Conservation (phyloP, 2,329 filamentous ascomycete species). For the Trichoderma citrinoviride region DNA sequence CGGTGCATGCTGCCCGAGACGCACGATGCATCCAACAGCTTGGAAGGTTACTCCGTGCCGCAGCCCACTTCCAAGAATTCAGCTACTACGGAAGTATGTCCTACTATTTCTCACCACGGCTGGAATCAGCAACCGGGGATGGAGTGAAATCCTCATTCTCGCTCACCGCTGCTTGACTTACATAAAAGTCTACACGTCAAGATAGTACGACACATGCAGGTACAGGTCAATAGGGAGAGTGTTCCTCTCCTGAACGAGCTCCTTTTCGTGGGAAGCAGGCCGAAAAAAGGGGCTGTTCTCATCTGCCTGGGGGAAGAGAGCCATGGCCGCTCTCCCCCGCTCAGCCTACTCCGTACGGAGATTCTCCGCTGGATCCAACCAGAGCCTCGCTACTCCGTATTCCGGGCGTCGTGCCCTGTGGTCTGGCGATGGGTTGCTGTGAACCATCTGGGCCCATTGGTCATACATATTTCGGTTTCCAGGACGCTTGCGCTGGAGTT, state of each 20-base stretch:
- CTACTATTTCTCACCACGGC: not conserved
- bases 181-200: not conserved
- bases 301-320: not conserved
- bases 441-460: not conserved
- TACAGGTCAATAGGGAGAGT: not conserved
- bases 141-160: not conserved
- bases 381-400: not conserved
- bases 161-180: not conserved
- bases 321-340: constrained; percentile 9
- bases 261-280: not conserved
- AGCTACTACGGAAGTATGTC: too few species aligned
- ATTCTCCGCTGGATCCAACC: constrained; percentile 6
- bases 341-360: constrained; percentile 8
- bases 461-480: not conserved
- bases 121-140: not conserved
- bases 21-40: not conserved
- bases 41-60: not conserved
- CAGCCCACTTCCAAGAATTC: not conserved
- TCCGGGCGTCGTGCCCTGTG: not conserved
- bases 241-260: constrained; percentile 6
- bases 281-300: not conserved
- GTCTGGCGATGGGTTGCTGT: not conserved
- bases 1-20: not conserved
- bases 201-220: not conserved
- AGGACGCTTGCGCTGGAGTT: constrained; percentile 10